Evolutionary conservation across 2,329 filamentous ascomycete genomes (phyloP).

Genomic region (Rhynchosporium agropyri): DNA sequence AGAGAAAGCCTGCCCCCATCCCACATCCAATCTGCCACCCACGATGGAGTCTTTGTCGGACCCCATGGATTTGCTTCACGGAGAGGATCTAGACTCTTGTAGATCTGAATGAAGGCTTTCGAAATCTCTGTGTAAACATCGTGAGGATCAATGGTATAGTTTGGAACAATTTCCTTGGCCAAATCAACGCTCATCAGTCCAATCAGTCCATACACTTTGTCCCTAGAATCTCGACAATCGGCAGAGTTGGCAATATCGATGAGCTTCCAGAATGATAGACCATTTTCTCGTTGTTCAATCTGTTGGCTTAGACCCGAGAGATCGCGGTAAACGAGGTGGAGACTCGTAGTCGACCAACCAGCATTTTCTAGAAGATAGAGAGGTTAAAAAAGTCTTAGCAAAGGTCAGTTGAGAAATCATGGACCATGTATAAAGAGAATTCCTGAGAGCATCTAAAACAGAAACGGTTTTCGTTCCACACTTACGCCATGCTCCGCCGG

Average conservation of each 20-base stretch:
- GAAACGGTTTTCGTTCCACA: no score
- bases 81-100: constrained; percentile 20
- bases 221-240: constrained; percentile 21
- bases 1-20: constrained; percentile 15
- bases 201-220: constrained; percentile 31
- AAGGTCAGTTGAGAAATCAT: no score
- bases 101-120: constrained; percentile 20
- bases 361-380: background rate
- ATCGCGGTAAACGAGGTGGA: constrained; percentile 26
- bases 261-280: constrained; percentile 14
- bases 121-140: constrained; percentile 21
- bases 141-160: constrained; percentile 19
- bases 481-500: background rate
- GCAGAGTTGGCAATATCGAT: constrained; percentile 23
- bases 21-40: constrained; percentile 31
- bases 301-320: constrained; percentile 19
- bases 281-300: background rate
- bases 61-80: constrained; percentile 29
- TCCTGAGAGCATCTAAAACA: no score
- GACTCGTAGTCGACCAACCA: constrained; percentile 19
- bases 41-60: constrained; percentile 17
- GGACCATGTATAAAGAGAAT: no score
- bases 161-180: constrained; percentile 17
- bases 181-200: constrained; percentile 26
- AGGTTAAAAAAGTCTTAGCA: no score